phyloP scores from a whole-genome alignment of 1,139 yeast genomes.

The Lodderomyces beijingensis region DNA sequence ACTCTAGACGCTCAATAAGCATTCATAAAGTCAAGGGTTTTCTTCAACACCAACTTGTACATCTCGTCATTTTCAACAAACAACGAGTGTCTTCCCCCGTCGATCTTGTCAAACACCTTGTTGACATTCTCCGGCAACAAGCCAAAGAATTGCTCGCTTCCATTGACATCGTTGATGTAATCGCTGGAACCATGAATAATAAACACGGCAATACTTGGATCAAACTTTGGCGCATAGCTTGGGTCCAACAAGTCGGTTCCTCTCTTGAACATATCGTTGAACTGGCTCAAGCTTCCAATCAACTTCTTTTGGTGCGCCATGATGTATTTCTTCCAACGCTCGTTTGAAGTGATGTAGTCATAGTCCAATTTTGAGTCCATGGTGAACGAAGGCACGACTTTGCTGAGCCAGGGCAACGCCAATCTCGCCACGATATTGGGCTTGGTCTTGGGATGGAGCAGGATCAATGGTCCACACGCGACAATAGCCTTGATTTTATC shows the following conservation, averaged over 20 bases:
- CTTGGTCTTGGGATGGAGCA: conserved; percentile 52
- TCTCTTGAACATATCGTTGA: conserved; percentile 62
- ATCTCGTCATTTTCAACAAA: conserved; percentile 41
- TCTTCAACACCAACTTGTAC: conserved; percentile 27
- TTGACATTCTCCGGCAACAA: conserved; percentile 29
- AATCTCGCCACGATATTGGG: conserved; percentile 49
- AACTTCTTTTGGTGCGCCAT: conserved; percentile 34
- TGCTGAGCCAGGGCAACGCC: conserved; percentile 46
- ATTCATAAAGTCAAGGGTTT: conserved; percentile 38
- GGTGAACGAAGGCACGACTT: conserved; percentile 48
- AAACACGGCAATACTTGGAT: conserved; percentile 42
- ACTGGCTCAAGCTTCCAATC: conserved; percentile 37
- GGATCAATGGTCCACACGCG: conserved; percentile 65
- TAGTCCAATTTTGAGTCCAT: conserved; percentile 54
- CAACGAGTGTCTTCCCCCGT: conserved; percentile 42
- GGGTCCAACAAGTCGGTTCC: conserved; percentile 50
- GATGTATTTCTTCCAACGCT: conserved; percentile 43
- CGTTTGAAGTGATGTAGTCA: conserved; percentile 55
- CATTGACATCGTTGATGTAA: conserved; percentile 51
- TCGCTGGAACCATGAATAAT: conserved; percentile 43
- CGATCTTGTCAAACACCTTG: conserved; percentile 17
- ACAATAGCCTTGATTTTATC: conserved; percentile 53
- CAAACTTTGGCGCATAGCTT: conserved; percentile 39
- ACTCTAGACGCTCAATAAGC: too few species aligned
- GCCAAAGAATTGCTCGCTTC: conserved; percentile 45